Evolutionary conservation across 805 yeast genomes (phyloP).

Genomic region (Kodamaea kakaduensis): DNA sequence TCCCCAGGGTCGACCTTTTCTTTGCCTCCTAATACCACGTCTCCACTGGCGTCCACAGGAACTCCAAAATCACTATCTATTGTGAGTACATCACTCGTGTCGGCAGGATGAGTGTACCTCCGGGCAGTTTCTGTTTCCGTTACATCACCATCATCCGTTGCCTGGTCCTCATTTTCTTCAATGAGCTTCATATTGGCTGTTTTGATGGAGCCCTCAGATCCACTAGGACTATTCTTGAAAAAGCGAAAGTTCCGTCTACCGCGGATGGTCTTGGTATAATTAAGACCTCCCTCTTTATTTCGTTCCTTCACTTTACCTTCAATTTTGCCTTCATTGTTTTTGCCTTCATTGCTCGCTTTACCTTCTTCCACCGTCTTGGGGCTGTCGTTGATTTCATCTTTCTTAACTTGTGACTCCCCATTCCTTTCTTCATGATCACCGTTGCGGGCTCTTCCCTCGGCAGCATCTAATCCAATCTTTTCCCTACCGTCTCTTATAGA

Average conservation of each 20-base stretch:
- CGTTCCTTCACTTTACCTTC: neutral
- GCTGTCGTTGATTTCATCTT: neutral
- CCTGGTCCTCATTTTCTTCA: slow-evolving; percentile 14
- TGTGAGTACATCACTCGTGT: slow-evolving; percentile 20
- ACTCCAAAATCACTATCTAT: slow-evolving; percentile 32
- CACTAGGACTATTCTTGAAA: slow-evolving; percentile 11
- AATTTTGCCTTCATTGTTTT: neutral
- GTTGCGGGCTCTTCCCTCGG: no score
- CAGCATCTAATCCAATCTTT: no score
- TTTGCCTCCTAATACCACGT: no score
- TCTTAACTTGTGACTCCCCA: no score
- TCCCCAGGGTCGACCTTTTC: no score
- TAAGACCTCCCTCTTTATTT: slow-evolving; percentile 1
- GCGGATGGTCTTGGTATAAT: slow-evolving; percentile 13
- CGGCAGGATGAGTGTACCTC: slow-evolving; percentile 8
- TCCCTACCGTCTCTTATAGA: no score
- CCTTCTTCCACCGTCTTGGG: neutral
- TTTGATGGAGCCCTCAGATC: slow-evolving; percentile 13
- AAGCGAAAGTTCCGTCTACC: slow-evolving; percentile 11
- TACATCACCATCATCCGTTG: slow-evolving; percentile 15
- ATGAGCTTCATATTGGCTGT: slow-evolving; percentile 8
- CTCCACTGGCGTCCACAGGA: slow-evolving; percentile 21
- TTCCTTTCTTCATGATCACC: no score
- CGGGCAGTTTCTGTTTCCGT: slow-evolving; percentile 13
- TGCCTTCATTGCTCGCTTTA: neutral